These are phyloP conservation scores for Oemleria cerasiformis DNA, from an alignment of 306 rosid genomes.

Conservation along the genomic window DNA sequence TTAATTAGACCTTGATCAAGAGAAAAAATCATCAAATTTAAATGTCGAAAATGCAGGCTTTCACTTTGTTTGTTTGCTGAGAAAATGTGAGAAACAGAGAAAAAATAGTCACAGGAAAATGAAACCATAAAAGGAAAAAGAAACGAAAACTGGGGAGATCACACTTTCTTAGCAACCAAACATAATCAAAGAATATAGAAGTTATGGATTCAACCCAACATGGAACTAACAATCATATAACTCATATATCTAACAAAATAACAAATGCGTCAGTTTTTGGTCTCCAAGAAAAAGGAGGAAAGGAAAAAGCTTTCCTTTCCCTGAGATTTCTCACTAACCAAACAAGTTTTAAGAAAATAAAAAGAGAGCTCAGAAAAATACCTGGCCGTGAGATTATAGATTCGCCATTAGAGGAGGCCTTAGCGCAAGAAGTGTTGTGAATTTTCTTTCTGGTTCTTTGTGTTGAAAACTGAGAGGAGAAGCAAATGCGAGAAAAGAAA, in stretches of 20 bases:
- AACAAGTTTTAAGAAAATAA: conserved; percentile 9
- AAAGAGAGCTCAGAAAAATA: conserved; percentile 32
- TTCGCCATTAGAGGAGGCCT: conserved; percentile 20
- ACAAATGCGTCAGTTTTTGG: not conserved
- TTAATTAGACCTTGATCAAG: not conserved
- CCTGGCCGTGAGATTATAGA: conserved; percentile 34
- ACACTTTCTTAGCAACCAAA: conserved; percentile 7
- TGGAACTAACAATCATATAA: not conserved
- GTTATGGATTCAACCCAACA: not conserved
- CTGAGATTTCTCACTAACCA: conserved; percentile 11
- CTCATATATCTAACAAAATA: not conserved
- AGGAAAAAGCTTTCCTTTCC: not conserved
- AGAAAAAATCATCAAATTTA: not conserved
- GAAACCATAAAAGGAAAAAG: not conserved
- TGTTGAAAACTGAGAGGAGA: conserved; percentile 19
- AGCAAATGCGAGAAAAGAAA: conserved; percentile 18
- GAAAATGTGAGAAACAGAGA: conserved; percentile 11
- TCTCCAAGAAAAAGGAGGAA: not conserved
- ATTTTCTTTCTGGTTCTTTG: conserved; percentile 16
- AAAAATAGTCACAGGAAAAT: not conserved
- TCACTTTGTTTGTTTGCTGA: not conserved
- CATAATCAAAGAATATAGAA: not conserved
- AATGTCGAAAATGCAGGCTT: not conserved
- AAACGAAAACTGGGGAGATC: not conserved
- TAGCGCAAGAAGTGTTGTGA: conserved; percentile 16